These are phyloP conservation scores for Porodaedalea pini DNA, from an alignment of 1,284 basidiomycete genomes.

Conservation along the genomic window DNA sequence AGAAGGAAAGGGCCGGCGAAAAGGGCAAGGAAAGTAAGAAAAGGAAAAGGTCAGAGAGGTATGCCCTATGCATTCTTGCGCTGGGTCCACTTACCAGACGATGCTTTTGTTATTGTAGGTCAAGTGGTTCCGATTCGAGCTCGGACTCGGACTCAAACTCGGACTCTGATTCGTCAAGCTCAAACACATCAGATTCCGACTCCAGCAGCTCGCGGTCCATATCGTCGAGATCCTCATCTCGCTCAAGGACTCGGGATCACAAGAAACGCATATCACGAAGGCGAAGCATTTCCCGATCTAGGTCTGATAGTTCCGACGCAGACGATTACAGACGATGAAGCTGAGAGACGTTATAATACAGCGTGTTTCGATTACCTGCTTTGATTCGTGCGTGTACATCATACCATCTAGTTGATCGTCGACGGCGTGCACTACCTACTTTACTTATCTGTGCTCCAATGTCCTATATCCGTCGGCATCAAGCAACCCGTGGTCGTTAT, in stretches of 20 bases:
- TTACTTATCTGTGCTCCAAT: no score
- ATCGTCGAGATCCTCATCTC: slow-evolving; percentile 1
- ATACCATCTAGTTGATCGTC: no score
- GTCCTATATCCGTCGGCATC: no score
- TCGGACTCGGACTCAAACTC: slow-evolving; percentile 42
- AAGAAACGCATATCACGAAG: background rate
- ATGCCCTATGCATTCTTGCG: slow-evolving; percentile 12
- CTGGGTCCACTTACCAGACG: background rate
- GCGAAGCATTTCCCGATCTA: background rate
- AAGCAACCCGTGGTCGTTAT: no score
- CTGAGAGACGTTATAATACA: background rate
- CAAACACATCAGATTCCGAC: slow-evolving; percentile 9
- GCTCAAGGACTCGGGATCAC: background rate
- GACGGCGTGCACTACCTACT: no score
- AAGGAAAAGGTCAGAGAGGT: slow-evolving; percentile 41
- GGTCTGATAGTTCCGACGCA: background rate
- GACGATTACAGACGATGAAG: slow-evolving; percentile 1
- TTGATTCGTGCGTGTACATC: background rate
- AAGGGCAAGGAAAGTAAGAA: slow-evolving; percentile 35
- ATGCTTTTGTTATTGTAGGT: slow-evolving; percentile 10
- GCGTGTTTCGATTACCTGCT: background rate
- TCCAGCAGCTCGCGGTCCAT: slow-evolving; percentile 3
- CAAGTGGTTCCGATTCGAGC: slow-evolving; percentile 29
- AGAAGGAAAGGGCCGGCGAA: slow-evolving; percentile 42
- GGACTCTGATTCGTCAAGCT: slow-evolving; percentile 33